Evolutionary conservation across 1,284 basidiomycete genomes (phyloP).

Genomic region (Lignosus rhinocerotis): DNA sequence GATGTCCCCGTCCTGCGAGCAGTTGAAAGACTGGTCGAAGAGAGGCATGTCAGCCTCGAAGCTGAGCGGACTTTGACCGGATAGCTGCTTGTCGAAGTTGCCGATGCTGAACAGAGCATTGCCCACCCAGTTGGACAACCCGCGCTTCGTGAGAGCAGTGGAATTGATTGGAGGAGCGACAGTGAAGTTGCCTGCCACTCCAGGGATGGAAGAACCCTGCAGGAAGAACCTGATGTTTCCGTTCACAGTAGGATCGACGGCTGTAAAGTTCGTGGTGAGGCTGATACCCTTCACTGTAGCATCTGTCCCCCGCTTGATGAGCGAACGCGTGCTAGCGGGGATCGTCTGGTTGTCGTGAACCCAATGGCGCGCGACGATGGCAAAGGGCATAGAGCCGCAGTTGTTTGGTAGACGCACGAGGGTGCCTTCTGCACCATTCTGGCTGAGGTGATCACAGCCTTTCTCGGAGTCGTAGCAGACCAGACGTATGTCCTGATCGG

Average conservation of each 20-base stretch:
- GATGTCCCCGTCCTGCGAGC: slow-evolving; percentile 33
- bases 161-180: slow-evolving; percentile 22
- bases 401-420: slow-evolving; percentile 52
- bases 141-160: slow-evolving; percentile 8
- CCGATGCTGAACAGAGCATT: not conserved
- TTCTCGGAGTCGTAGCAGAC: slow-evolving; percentile 42
- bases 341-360: slow-evolving; percentile 43
- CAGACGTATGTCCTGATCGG: slow-evolving; percentile 47
- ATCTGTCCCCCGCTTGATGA: slow-evolving; percentile 34
- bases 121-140: slow-evolving; percentile 11
- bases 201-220: slow-evolving; percentile 41
- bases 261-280: slow-evolving; percentile 45
- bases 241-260: slow-evolving; percentile 35
- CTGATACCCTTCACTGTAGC: slow-evolving; percentile 43
- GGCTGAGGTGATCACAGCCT: slow-evolving; percentile 47
- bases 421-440: slow-evolving; percentile 47
- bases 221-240: slow-evolving; percentile 44
- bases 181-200: slow-evolving; percentile 37
- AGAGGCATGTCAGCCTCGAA: slow-evolving; percentile 41
- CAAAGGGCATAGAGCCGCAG: slow-evolving; percentile 53
- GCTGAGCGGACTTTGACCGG: slow-evolving; percentile 32
- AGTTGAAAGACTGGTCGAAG: slow-evolving; percentile 42
- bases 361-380: slow-evolving; percentile 46
- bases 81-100: not conserved
- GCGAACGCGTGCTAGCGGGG: slow-evolving; percentile 33